Base-by-base conservation (phyloP, 106 monocot genomes). In the Posidonia australis region DNA sequence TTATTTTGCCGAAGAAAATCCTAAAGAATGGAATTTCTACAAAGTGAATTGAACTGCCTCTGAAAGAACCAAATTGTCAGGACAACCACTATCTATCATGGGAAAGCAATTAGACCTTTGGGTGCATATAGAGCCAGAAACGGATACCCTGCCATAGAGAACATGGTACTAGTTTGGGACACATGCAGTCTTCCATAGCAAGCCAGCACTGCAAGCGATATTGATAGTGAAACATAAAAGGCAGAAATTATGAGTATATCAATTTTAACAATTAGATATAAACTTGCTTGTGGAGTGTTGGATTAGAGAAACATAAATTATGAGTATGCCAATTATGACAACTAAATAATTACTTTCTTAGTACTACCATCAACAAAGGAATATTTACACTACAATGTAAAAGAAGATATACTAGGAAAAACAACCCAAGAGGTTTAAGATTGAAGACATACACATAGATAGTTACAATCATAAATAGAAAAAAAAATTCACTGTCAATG, bases 111-210 rank as follows among this genome's bases (percentile, higher is more conserved):
- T 52, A 46, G 13, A 96, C 96, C 96, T 96, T 96, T 58, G 96
- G 96, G 77, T 96, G 96, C 90, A 96, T 96, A 62, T 96, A 96
- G 16, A 96, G 42, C 96, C 96, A 96, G 76, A 96, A 96, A 44
- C 63, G 82, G 44, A 96, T 79, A 45, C 72, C 72, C 28, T 46
- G 25, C 87, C 90, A 90, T 28, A 84, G 60, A 67, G 81, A 48
- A 60, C 74, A 78, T 41, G 76, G 67, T 23, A 69, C 66, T 14
- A 90, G 62, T 62, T 60, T 77, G 2, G 96, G 80, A 75, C 96
- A 96, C 86, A 96, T 87, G 81, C 96, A 96, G 72, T 96, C 96
- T 87, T 96, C 96, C 75, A 65, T 84, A 24, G 87, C 62, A 67
- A 96, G 84, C 96, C 96, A 96, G 58, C 96, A 96, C 96, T 96